These are phyloP conservation scores for Ascochyta fabae DNA, from an alignment of 2,329 filamentous ascomycete genomes.

Conservation along the genomic window DNA sequence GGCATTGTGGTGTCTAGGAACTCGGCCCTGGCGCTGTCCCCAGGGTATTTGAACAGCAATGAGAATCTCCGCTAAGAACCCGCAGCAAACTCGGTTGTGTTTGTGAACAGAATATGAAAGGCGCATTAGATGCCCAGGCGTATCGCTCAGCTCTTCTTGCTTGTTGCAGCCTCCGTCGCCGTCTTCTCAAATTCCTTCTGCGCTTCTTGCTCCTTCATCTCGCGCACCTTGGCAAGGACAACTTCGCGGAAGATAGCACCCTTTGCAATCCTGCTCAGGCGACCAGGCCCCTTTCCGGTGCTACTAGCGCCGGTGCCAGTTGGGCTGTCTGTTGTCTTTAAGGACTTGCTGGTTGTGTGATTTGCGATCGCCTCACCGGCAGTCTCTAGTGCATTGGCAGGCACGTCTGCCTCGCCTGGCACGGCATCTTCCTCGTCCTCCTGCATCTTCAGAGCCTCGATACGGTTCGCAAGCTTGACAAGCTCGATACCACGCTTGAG, in stretches of 20 bases:
- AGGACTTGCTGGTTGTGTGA: slow-evolving; percentile 36
- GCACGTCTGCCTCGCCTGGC: slow-evolving; percentile 64
- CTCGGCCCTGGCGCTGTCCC: slow-evolving; percentile 28
- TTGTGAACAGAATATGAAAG: slow-evolving; percentile 16
- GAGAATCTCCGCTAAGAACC: slow-evolving; percentile 27
- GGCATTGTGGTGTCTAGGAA: slow-evolving; percentile 20
- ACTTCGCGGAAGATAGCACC: slow-evolving; percentile 90
- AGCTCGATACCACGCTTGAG: slow-evolving; percentile 94
- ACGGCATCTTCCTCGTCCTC: slow-evolving; percentile 83
- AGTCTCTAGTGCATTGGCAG: slow-evolving; percentile 66
- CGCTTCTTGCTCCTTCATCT: slow-evolving; percentile 88
- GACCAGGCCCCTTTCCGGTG: slow-evolving; percentile 53
- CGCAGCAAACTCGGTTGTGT: slow-evolving; percentile 29
- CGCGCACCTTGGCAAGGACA: slow-evolving; percentile 88
- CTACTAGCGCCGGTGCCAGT: slow-evolving; percentile 13
- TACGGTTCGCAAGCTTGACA: slow-evolving; percentile 93
- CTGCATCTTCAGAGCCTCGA: slow-evolving; percentile 91
- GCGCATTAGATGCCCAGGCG: slow-evolving; percentile 3
- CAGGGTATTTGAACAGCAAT: slow-evolving; percentile 41
- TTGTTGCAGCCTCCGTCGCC: slow-evolving; percentile 44
- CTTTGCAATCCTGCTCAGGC: slow-evolving; percentile 65
- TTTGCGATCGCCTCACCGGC: slow-evolving; percentile 54
- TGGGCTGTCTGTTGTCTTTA: slow-evolving; percentile 13
- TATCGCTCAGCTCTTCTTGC: slow-evolving; percentile 29
- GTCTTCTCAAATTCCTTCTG: slow-evolving; percentile 70